These are phyloP conservation scores for Cystobasidiaceae sp. DNA, from an alignment of 1,284 basidiomycete genomes.

Conservation along the genomic window DNA sequence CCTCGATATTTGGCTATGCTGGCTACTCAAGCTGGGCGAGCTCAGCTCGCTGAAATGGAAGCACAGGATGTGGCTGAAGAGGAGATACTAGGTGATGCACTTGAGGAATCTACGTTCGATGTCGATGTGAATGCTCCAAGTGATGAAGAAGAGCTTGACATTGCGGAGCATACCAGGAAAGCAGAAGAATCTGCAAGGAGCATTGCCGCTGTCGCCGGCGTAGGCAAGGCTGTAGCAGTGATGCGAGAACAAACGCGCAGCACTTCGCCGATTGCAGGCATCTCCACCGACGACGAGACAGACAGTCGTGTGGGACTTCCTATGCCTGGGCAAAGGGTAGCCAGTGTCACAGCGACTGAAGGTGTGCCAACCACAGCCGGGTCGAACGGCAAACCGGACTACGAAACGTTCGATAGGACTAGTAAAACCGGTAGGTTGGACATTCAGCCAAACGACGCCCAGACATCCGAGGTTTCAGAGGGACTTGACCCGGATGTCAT, in stretches of 20 bases:
- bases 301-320: too few relatives aligned
- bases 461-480: too few relatives aligned
- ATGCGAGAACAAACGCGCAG: too few relatives aligned
- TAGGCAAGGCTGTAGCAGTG: background rate
- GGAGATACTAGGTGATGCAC: conserved; percentile 30
- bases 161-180: conserved; percentile 34
- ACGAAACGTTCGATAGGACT: too few relatives aligned
- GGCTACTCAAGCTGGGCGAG: conserved; percentile 13
- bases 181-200: conserved; percentile 40
- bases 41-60: conserved; percentile 15
- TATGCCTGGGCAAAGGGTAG: too few relatives aligned
- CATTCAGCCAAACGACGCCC: too few relatives aligned
- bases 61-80: conserved; percentile 32
- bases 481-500: conserved; percentile 27
- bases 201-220: background rate
- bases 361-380: too few relatives aligned
- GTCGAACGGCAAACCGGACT: too few relatives aligned
- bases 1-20: conserved; percentile 23
- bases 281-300: too few relatives aligned
- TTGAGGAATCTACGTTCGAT: conserved; percentile 45
- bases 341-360: too few relatives aligned
- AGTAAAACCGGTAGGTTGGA: too few relatives aligned
- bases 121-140: conserved; percentile 40
- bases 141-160: conserved; percentile 36
- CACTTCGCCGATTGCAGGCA: too few relatives aligned